Percentiles rank a stretch among this genome's conserved stretches.
These are phyloP conservation scores for Oryza punctata DNA, from an alignment of 176 grass and related monocot species.

Conservation along the genomic window DNA sequence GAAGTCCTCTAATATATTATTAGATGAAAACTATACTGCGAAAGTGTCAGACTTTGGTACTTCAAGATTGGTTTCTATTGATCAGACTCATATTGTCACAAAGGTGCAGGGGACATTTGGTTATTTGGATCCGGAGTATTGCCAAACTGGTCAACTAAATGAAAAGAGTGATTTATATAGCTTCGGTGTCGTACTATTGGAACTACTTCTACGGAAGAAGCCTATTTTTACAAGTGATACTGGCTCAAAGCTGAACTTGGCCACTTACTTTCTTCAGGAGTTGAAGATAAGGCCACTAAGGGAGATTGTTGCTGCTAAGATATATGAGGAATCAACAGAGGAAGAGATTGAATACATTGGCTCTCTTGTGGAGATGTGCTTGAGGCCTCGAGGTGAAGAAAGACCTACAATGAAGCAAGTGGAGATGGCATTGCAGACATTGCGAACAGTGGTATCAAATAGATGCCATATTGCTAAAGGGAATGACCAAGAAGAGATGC, in stretches of 20 bases:
- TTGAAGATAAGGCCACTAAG: neutral
- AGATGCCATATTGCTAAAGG: too few species aligned
- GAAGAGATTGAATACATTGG: neutral
- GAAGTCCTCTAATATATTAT: constrained; percentile 42
- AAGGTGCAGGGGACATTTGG: constrained; percentile 49
- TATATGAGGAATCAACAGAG: neutral
- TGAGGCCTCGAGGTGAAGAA: neutral
- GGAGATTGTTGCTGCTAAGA: neutral
- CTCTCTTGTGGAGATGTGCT: neutral
- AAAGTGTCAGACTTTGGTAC: constrained; percentile 48
- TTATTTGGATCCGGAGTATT: constrained; percentile 56
- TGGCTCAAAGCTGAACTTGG: neutral
- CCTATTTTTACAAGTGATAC: neutral
- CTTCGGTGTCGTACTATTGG: constrained; percentile 39
- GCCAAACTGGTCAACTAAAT: constrained; percentile 30
- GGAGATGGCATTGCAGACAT: neutral
- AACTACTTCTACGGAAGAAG: constrained; percentile 13
- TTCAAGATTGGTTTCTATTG: constrained; percentile 35
- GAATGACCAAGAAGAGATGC: too few species aligned
- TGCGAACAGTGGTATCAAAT: neutral
- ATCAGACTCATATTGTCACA: constrained; percentile 44
- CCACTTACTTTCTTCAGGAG: constrained; percentile 5
- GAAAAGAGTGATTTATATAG: constrained; percentile 52
- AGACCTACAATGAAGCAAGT: constrained; percentile 20
- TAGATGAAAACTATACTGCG: constrained; percentile 30